Evolutionary conservation across 176 grass and related monocot genomes (phyloP).

Genomic region (Miscanthus lutarioriparius): DNA sequence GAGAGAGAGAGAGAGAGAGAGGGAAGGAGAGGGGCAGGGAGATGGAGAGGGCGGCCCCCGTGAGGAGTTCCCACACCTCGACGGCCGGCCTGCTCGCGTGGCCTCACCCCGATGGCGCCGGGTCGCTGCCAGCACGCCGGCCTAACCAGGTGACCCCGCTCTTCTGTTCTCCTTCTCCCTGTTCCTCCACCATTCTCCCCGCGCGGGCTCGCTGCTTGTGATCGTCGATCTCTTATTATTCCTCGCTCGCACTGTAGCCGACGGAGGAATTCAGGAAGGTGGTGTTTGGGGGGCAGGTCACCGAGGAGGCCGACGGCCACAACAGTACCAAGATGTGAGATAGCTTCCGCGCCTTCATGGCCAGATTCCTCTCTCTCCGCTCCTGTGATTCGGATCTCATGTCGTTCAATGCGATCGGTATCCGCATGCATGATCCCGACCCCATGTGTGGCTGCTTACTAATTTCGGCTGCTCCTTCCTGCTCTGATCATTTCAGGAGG

Average conservation of each 20-base stretch:
- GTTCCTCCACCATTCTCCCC: background rate
- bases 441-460: background rate
- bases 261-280: constrained; percentile 77
- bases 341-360: background rate
- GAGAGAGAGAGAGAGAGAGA: background rate
- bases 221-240: background rate
- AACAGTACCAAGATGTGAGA: constrained; percentile 73
- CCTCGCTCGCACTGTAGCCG: constrained; percentile 43
- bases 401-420: background rate
- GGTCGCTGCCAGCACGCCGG: constrained; percentile 42
- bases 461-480: background rate
- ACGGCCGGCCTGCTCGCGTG: constrained; percentile 80
- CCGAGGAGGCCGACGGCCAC: constrained; percentile 60
- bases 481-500: constrained; percentile 51
- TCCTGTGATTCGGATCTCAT: constrained; percentile 13
- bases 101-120: constrained; percentile 36
- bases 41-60: constrained; percentile 73
- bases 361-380: background rate
- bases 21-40: background rate
- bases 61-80: constrained; percentile 74
- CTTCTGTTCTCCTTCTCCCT: background rate
- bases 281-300: constrained; percentile 74
- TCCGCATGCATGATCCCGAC: background rate
- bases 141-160: constrained; percentile 49
- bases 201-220: constrained; percentile 1